A percentile compares a stretch with the other conserved stretches of the same genome.
These are phyloP conservation scores for Penicillium egyptiacum DNA, from an alignment of 495 filamentous ascomycete species.

Conservation along the genomic window DNA sequence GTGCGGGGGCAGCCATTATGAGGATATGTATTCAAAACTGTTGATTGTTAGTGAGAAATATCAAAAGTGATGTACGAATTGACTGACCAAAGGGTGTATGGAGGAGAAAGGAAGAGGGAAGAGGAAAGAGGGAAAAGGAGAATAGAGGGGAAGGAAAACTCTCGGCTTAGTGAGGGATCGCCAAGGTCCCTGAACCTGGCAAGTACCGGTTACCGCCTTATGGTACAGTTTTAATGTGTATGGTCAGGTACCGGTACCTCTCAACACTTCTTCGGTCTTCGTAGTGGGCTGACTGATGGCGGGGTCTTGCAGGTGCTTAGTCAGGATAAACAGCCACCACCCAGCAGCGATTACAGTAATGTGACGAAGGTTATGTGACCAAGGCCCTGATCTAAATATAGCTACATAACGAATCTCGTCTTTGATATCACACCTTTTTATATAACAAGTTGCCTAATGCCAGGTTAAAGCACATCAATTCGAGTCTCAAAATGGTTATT, in stretches of 20 bases:
- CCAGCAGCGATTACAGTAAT: too few species aligned
- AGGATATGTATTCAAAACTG: conserved; percentile 14
- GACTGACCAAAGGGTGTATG: conserved; percentile 10
- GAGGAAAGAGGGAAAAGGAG: conserved; percentile 21
- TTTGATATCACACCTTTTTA: too few species aligned
- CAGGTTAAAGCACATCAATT: too few species aligned
- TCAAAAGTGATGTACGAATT: neutral
- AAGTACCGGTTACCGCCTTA: conserved; percentile 5
- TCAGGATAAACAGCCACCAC: conserved; percentile 8
- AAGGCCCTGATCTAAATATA: too few species aligned
- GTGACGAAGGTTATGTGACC: too few species aligned
- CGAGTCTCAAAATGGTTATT: too few species aligned
- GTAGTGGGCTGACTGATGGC: conserved; percentile 18
- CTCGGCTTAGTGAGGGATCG: conserved; percentile 16
- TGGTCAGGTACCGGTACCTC: conserved; percentile 17
- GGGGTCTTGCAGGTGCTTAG: conserved; percentile 10
- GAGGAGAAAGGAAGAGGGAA: conserved; percentile 17
- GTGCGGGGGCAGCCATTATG: conserved; percentile 70
- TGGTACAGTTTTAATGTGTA: neutral
- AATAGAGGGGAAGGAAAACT: conserved; percentile 25
- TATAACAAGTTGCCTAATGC: too few species aligned
- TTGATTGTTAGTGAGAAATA: conserved; percentile 15
- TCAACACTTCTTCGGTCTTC: neutral
- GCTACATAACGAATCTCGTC: too few species aligned
- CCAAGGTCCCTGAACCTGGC: conserved; percentile 1